Percentiles rank a stretch among this genome's conserved stretches.
Conservation (phyloP, 78 protist genomes). For the Tieghemostelium lacteum region DNA sequence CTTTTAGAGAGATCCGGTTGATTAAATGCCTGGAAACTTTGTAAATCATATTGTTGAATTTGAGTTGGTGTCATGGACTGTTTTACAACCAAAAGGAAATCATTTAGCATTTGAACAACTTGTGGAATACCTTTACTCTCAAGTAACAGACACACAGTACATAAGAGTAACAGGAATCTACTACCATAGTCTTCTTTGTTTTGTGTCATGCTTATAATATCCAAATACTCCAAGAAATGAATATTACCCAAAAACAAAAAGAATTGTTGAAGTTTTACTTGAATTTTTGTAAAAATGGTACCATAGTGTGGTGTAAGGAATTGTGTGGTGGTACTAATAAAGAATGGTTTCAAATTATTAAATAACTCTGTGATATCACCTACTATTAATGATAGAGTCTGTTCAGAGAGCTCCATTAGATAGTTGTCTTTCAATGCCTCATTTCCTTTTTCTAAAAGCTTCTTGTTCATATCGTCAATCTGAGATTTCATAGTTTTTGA, state of each 20-base stretch:
- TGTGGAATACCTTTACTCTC: conserved; percentile 49
- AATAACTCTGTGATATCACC: conserved; percentile 30
- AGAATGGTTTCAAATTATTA: conserved; percentile 72
- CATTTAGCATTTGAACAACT: conserved; percentile 64
- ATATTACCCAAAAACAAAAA: conserved; percentile 42
- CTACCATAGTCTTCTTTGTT: conserved; percentile 53
- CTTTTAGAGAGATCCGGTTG: conserved; percentile 52
- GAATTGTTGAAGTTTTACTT: conserved; percentile 62
- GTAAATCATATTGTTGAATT: not conserved
- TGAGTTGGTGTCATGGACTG: conserved; percentile 16
- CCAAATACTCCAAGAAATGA: conserved; percentile 72
- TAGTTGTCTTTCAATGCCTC: conserved; percentile 18
- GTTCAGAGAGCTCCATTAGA: conserved; percentile 30
- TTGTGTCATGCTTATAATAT: conserved; percentile 27
- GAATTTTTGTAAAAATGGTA: conserved; percentile 71
- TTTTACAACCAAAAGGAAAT: conserved; percentile 14
- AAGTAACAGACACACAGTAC: conserved; percentile 33
- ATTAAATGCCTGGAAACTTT: conserved; percentile 12
- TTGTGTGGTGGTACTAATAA: conserved; percentile 40
- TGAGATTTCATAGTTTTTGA: conserved; percentile 53
- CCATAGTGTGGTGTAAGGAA: conserved; percentile 51
- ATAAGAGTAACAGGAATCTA: conserved; percentile 46
- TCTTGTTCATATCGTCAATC: conserved; percentile 21
- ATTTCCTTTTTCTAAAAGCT: not conserved
- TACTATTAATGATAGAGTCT: conserved; percentile 27